These are phyloP conservation scores for Tricholoma furcatifolium DNA, from an alignment of 768 basidiomycete species.

Conservation along the genomic window DNA sequence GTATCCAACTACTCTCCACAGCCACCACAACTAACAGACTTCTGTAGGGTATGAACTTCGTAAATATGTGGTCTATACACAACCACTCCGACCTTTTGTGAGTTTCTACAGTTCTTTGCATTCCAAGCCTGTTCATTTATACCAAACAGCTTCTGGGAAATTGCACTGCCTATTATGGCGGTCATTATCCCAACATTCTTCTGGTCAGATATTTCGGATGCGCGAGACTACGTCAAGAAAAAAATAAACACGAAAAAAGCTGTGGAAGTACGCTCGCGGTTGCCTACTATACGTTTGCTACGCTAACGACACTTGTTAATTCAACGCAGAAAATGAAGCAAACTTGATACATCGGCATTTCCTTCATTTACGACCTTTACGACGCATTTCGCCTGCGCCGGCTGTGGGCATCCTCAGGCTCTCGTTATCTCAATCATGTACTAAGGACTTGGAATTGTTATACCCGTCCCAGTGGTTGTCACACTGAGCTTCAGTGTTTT, in stretches of 20 bases:
- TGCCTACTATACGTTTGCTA: not conserved
- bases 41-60: constrained; percentile 69
- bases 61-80: constrained; percentile 47
- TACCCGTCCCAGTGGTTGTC: no score
- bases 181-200: constrained; percentile 57
- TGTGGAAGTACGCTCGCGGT: constrained; percentile 33
- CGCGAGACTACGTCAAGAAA: constrained; percentile 49
- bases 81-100: constrained; percentile 46
- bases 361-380: not conserved
- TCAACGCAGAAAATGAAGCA: constrained; percentile 12
- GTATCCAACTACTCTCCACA: constrained; percentile 19
- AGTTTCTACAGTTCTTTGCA: constrained; percentile 18
- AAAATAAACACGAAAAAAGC: constrained; percentile 30
- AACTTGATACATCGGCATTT: constrained; percentile 1
- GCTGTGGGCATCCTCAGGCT: not conserved
- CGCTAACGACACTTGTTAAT: not conserved
- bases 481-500: no score
- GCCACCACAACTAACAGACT: not conserved
- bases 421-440: not conserved
- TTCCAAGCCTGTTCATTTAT: not conserved
- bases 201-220: constrained; percentile 48
- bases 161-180: constrained; percentile 61
- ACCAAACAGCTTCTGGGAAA: constrained; percentile 61
- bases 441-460: no score
- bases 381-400: not conserved